phyloP scores from a whole-genome alignment of 306 rosid genomes.

The Macrotyloma uniflorum region DNA sequence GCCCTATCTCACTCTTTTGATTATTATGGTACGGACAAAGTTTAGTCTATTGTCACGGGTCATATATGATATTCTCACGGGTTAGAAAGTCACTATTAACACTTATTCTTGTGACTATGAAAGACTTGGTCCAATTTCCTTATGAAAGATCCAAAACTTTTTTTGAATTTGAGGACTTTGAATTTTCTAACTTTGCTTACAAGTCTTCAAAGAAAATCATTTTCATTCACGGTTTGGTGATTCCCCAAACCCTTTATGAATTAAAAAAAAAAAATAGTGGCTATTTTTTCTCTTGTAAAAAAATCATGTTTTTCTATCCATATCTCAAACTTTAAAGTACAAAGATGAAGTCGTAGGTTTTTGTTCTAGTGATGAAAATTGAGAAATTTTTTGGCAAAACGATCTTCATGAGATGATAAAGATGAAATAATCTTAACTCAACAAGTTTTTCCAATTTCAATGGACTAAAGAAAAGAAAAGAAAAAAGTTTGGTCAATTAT shows the following conservation, averaged over 20 bases:
- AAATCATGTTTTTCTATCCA: neutral
- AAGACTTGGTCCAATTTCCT: neutral
- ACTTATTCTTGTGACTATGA: neutral
- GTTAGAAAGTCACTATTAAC: neutral
- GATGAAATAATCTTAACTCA: too few relatives aligned
- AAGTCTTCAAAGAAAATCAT: neutral
- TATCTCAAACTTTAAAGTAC: neutral
- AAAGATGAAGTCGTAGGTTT: neutral
- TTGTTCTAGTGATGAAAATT: neutral
- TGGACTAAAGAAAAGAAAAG: neutral
- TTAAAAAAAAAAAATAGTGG: neutral
- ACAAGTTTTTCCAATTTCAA: conserved; percentile 5
- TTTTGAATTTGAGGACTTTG: neutral
- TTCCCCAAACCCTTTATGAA: conserved; percentile 15
- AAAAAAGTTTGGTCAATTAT: conserved; percentile 9
- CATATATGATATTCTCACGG: conserved; percentile 3
- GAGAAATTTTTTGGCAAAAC: conserved; percentile 31
- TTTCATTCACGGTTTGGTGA: conserved; percentile 6
- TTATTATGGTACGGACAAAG: neutral
- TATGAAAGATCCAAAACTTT: neutral
- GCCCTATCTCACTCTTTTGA: neutral
- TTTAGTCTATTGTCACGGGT: neutral
- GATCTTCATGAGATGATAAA: neutral
- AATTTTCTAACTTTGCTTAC: neutral
- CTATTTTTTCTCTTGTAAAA: neutral